Evolutionary conservation across 1,139 yeast species (phyloP), one percentile per base, ranked within the genome.

Genomic region (Geotrichum siamense): DNA sequence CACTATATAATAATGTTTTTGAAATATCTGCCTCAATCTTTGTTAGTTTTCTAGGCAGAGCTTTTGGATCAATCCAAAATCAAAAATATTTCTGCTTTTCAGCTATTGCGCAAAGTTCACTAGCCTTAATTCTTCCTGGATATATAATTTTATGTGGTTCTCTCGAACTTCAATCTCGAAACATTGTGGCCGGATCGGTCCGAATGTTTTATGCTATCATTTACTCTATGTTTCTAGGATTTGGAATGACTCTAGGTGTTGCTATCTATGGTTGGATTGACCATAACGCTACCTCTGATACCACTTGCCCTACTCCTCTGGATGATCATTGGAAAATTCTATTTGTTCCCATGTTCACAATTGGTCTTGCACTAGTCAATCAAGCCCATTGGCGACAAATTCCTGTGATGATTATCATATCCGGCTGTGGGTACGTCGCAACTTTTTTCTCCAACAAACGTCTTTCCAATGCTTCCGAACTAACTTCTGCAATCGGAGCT

Each of bases 221-320:
- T 41, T 89, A 89, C 60, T 86, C 96, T 45, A 65, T 87, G 47
- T 86, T 89, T 62, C 71, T 89, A 45, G 94, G 96, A 6, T 89
- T 89, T 64, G 97, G 97, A 38, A 85, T 89, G 52, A 87, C 96
- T 0, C 67, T 89, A 47, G 97, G 97, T 1, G 84, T 95, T 1
- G 93, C 94, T 0, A 69, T 89, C 37, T 89, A 84, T 56, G 97
- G 96, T 5, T 89, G 96, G 96, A 82, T 86, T 47, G 94, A 86
- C 56, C 60, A 65, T 12, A 65, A 70, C 48, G 93, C 94, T 6
- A 80, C 84, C 0, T 75, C 84, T n/a, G 75, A 72, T 22, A 76
- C 85, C 2, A 67, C 75, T 1, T 89, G 96, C 57, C 47, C 52
- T 15, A 31, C 45, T 3, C 52, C 65, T 2, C 72, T 82, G 44